These are phyloP conservation scores for Lachancea meyersii DNA, from an alignment of 805 yeast species.

Conservation along the genomic window DNA sequence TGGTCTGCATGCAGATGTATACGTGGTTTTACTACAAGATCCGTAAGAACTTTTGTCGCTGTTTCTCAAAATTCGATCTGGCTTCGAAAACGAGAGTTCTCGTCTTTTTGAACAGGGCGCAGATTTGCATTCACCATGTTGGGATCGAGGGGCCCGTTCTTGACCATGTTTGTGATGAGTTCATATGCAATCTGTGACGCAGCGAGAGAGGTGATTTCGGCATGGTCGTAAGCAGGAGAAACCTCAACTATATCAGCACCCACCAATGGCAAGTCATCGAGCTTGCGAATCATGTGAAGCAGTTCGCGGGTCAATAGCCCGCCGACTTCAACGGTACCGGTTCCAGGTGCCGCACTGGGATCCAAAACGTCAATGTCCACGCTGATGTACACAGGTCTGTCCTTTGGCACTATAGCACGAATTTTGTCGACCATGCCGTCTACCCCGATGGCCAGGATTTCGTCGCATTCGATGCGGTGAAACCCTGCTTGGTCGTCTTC, in stretches of 20 bases:
- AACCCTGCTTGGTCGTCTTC: slow-evolving; percentile 70
- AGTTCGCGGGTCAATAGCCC: slow-evolving; percentile 67
- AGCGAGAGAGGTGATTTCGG: slow-evolving; percentile 61
- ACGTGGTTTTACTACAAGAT: too few relatives aligned
- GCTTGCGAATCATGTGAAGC: slow-evolving; percentile 49
- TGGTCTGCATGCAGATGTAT: too few relatives aligned
- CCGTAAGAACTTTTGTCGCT: too few relatives aligned
- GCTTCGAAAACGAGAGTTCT: too few relatives aligned
- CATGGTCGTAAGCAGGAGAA: slow-evolving; percentile 57
- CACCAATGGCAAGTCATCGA: slow-evolving; percentile 54
- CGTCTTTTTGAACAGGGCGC: too few relatives aligned
- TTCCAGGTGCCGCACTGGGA: slow-evolving; percentile 69
- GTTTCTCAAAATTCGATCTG: too few relatives aligned
- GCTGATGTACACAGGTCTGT: slow-evolving; percentile 65
- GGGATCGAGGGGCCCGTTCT: slow-evolving; percentile 39
- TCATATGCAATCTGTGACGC: slow-evolving; percentile 71
- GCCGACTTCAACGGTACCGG: slow-evolving; percentile 75
- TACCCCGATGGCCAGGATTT: slow-evolving; percentile 61
- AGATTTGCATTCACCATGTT: too few relatives aligned
- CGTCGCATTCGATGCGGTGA: slow-evolving; percentile 63
- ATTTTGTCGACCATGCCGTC: slow-evolving; percentile 52
- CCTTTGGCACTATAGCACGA: slow-evolving; percentile 48
- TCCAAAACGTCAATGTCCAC: slow-evolving; percentile 78
- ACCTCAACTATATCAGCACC: slow-evolving; percentile 80
- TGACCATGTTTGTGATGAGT: slow-evolving; percentile 67